These are phyloP conservation scores for Sequoia sempervirens DNA, from an alignment of 75 land plant genomes.

Conservation along the genomic window DNA sequence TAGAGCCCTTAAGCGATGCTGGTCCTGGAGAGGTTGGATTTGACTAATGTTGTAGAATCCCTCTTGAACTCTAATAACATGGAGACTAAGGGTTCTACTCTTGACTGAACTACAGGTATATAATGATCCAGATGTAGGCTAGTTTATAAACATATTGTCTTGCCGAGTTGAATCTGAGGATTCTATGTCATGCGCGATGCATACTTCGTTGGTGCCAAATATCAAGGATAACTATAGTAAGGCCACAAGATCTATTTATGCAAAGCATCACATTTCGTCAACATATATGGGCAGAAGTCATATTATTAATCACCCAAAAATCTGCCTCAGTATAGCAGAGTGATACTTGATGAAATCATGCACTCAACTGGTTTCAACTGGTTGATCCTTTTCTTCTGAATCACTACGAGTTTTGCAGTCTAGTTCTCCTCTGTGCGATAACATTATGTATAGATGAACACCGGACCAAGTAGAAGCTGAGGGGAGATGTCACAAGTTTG, in stretches of 20 bases:
- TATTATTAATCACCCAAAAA: too few relatives aligned
- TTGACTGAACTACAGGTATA: not conserved
- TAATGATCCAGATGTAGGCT: not conserved
- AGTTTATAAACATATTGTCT: not conserved
- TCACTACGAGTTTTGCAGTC: not conserved
- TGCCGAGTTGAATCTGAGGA: not conserved
- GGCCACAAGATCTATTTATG: not conserved
- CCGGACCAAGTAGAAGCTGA: not conserved
- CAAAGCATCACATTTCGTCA: not conserved
- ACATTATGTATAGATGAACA: not conserved
- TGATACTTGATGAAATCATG: not conserved
- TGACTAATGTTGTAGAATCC: not conserved
- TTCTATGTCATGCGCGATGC: not conserved
- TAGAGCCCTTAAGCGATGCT: not conserved
- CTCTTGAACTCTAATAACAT: not conserved
- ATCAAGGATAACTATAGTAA: not conserved
- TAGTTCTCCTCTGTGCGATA: not conserved
- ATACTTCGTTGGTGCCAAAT: not conserved
- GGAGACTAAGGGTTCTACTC: not conserved
- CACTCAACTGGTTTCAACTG: not conserved
- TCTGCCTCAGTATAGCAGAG: not conserved
- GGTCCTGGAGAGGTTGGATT: not conserved
- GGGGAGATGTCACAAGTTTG: not conserved
- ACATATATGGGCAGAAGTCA: not conserved
- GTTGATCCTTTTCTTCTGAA: not conserved